A percentile compares a stretch with the other conserved stretches of the same genome.
Evolutionary conservation across 352 stramenopile genomes (phyloP).

Genomic region (Blastocystis sp.): DNA sequence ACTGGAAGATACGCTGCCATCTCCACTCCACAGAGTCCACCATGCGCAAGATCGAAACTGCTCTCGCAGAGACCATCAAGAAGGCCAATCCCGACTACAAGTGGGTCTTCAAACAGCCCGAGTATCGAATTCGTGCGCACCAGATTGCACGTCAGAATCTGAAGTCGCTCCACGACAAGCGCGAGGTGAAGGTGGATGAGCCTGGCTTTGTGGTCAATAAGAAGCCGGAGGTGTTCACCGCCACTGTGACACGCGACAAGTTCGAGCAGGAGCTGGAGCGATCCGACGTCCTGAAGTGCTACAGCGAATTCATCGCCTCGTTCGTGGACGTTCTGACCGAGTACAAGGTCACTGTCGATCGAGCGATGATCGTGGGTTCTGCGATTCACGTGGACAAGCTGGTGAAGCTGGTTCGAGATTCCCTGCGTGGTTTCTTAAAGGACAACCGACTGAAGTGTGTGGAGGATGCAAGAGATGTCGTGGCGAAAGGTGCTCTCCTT

Average conservation of each 20-base stretch:
- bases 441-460: neutral
- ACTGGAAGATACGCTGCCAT: slow-evolving; percentile 42
- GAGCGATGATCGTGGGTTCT: neutral
- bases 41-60: neutral
- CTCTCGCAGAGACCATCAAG: neutral
- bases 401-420: neutral
- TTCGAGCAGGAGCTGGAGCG: neutral
- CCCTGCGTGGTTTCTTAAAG: neutral
- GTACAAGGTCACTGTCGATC: neutral
- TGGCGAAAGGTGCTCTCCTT: neutral
- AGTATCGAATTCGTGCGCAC: neutral
- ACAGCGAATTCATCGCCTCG: neutral
- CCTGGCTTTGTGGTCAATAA: neutral
- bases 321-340: neutral
- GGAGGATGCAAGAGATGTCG: neutral
- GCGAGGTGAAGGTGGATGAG: neutral
- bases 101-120: neutral
- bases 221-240: neutral
- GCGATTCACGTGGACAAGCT: neutral
- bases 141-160: neutral
- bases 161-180: neutral
- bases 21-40: slow-evolving; percentile 6
- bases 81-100: neutral
- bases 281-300: neutral
- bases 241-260: neutral